Conservation (phyloP, 345 rosid species). For the Eucalyptus pumila region DNA sequence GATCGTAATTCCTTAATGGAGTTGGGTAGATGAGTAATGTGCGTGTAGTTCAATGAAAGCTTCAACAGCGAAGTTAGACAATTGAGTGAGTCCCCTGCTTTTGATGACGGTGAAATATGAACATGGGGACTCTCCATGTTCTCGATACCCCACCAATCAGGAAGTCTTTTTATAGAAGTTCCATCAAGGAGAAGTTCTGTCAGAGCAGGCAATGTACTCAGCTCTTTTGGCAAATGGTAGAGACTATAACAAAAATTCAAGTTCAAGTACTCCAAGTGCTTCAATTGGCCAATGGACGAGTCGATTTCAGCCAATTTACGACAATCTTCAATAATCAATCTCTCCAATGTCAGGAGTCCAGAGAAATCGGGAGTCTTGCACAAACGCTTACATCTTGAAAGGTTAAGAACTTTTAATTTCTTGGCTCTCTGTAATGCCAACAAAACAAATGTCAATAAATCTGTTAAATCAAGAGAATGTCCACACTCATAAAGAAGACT, state of each 20-base stretch:
- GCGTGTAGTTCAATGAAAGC: fast-evolving
- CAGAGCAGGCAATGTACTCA: background rate
- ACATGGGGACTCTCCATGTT: background rate
- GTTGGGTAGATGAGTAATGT: background rate
- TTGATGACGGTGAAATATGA: background rate
- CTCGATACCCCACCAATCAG: background rate
- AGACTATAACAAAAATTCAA: fast-evolving
- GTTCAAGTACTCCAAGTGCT: background rate
- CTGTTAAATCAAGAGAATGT: background rate
- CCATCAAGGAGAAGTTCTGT: fast-evolving
- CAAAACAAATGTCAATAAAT: background rate
- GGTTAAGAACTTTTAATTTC: background rate
- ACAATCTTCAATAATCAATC: background rate
- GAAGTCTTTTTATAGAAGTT: fast-evolving
- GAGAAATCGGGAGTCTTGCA: background rate
- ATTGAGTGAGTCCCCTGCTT: background rate
- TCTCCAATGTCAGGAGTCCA: background rate
- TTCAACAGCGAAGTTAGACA: background rate
- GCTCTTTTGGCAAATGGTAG: background rate
- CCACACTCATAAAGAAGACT: background rate
- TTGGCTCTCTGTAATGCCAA: background rate
- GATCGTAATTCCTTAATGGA: background rate
- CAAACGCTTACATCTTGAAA: fast-evolving
- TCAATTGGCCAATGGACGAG: background rate
- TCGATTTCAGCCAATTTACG: fast-evolving